These are phyloP conservation scores for Santalum album DNA, from an alignment of 164 flowering plant genomes.

Conservation along the genomic window DNA sequence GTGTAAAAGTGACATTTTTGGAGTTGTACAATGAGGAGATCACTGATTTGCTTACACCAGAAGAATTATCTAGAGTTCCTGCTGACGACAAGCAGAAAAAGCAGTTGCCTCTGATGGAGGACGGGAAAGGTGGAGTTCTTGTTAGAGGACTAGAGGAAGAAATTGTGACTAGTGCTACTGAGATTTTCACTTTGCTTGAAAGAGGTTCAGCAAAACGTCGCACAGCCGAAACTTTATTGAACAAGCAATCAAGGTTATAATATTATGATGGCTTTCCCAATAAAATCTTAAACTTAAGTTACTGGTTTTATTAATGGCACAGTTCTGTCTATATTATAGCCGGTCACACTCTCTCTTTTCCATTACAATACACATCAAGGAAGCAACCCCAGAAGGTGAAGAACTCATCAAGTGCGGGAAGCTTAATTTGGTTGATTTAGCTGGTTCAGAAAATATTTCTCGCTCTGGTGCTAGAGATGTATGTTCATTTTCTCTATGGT, in stretches of 20 bases:
- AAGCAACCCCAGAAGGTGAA: constrained; percentile 95
- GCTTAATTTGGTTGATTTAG: constrained; percentile 91
- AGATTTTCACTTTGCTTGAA: constrained; percentile 82
- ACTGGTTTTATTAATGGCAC: not conserved
- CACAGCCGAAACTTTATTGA: constrained; percentile 90
- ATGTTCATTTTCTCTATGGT: not conserved
- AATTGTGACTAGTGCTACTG: constrained; percentile 82
- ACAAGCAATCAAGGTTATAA: constrained; percentile 83
- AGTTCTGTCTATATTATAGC: constrained; percentile 29
- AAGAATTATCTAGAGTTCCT: constrained; percentile 58
- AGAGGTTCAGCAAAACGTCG: constrained; percentile 93
- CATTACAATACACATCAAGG: constrained; percentile 93
- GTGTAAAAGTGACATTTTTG: constrained; percentile 94
- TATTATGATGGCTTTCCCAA: not conserved
- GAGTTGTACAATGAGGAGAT: constrained; percentile 95
- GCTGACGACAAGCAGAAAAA: constrained; percentile 81
- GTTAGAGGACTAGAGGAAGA: constrained; percentile 96
- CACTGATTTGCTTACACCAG: constrained; percentile 87
- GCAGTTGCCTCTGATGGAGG: constrained; percentile 85
- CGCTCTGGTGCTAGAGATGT: constrained; percentile 99
- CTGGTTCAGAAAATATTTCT: constrained; percentile 96
- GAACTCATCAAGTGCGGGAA: constrained; percentile 98
- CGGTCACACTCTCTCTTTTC: constrained; percentile 96
- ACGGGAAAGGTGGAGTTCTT: constrained; percentile 97
- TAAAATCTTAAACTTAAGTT: not conserved